Evolutionary conservation across 495 filamentous ascomycete species (phyloP).

Genomic region (Evansstolkia leycettana): DNA sequence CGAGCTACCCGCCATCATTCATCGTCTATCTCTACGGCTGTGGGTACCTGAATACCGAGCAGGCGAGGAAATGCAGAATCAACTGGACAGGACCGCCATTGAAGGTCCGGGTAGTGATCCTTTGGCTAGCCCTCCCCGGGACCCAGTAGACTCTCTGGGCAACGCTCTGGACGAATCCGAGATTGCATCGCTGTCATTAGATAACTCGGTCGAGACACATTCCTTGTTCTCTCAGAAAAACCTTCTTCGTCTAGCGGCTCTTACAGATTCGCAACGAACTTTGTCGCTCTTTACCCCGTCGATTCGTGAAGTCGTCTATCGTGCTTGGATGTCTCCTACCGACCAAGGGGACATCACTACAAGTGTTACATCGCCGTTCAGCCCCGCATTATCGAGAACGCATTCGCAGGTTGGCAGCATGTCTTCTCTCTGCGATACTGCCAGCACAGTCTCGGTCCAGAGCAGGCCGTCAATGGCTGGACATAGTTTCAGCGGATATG

Average conservation of each 20-base stretch:
- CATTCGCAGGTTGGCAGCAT: conserved; percentile 49
- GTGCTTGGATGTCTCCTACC: conserved; percentile 77
- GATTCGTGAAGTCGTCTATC: conserved; percentile 73
- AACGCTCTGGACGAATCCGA: conserved; percentile 60
- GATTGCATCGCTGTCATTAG: conserved; percentile 61
- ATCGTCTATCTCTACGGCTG: conserved; percentile 75
- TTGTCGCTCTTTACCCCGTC: conserved; percentile 77
- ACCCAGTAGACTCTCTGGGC: conserved; percentile 65
- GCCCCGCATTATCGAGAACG: conserved; percentile 40
- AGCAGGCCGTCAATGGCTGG: conserved; percentile 21
- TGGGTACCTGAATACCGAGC: conserved; percentile 81
- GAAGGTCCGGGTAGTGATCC: conserved; percentile 56
- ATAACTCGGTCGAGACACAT: conserved; percentile 63
- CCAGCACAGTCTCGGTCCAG: conserved; percentile 29
- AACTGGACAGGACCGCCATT: conserved; percentile 14
- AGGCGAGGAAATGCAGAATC: conserved; percentile 38
- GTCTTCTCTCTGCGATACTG: conserved; percentile 39
- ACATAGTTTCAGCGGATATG: conserved; percentile 33
- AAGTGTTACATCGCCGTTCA: conserved; percentile 41
- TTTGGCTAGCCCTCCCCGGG: conserved; percentile 63
- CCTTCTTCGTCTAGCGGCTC: conserved; percentile 58
- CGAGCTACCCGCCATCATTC: conserved; percentile 90
- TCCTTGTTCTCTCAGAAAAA: conserved; percentile 88
- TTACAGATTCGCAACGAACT: conserved; percentile 74
- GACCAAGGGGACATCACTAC: conserved; percentile 53